Evolutionary conservation across 371 early-diverging fungal species (phyloP), one percentile per base, ranked within the genome.

Genomic region (Mortierella sp.): DNA sequence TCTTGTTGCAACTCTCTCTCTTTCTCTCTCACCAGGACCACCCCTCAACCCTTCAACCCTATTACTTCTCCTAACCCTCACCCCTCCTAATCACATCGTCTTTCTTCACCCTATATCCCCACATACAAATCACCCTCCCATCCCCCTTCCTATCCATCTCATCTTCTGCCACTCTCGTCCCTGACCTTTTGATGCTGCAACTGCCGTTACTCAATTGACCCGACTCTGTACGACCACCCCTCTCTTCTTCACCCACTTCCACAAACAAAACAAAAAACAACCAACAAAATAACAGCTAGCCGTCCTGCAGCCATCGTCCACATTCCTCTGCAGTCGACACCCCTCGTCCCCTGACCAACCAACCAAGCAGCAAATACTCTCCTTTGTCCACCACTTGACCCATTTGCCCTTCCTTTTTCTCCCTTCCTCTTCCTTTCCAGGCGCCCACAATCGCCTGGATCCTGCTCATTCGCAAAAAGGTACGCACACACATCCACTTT

Each of bases 171-270:
- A 34, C 64, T 19, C 64, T 61, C 64, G 28, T 16, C 19, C 34
- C 61, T 61, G 14, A 31, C 31, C 14, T n/a, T n/a, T 67, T 67
- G 24, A 67, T 67, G 67, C 67, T 21, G 19, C 67, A 61, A 61
- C 64, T 34, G 19, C 14, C 19, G 14, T 19, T 16, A 67, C 21
- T 67, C 40, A 21, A 67, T 10, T 67, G 61, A 61, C 31, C 67
- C 6, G 11, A 10, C 67, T 24, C 34, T 67, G 43, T 40, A 40
- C 67, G 43, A 67, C 40, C 67, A 67, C 43, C 34, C 61, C 61
- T 26, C 26, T 13, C 31, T 14, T 11, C 67, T 11, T 40, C 40
- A 0, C 40, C 24, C 43, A 37, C 67, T 5, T 53, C 54, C 54
- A 24, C 67, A 24, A 37, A 67, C 2, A 37, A 67, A 40, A 16